A percentile compares a stretch with the other conserved stretches of the same genome.
Evolutionary conservation across 2,329 filamentous ascomycete species (phyloP).

Genomic region (Colletotrichum noveboracense): DNA sequence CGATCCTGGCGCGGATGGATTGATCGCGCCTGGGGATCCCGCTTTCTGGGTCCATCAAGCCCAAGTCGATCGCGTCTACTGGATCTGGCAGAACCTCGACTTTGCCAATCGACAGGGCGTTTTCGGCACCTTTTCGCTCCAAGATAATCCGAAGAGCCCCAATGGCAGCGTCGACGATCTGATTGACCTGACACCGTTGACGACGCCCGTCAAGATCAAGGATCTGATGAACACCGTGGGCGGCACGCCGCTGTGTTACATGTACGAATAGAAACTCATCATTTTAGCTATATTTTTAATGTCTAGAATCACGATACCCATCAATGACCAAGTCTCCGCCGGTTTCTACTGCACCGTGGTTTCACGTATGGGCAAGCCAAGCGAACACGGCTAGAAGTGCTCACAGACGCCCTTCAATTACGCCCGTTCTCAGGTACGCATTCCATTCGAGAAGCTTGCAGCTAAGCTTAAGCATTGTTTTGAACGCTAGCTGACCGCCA

Average conservation of each 20-base stretch:
- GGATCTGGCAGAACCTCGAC: conserved; percentile 54
- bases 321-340: not conserved
- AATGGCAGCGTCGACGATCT: conserved; percentile 47
- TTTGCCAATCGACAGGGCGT: conserved; percentile 41
- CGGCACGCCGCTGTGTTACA: conserved; percentile 47
- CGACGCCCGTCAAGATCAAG: conserved; percentile 36
- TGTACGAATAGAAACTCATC: conserved; percentile 34
- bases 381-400: not conserved
- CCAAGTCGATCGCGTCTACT: conserved; percentile 51
- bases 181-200: conserved; percentile 36
- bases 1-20: conserved; percentile 51
- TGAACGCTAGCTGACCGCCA: not conserved
- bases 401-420: not conserved
- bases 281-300: not conserved
- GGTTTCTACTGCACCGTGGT: not conserved
- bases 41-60: conserved; percentile 52
- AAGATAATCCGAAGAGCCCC: conserved; percentile 42
- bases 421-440: not conserved
- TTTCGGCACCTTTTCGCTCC: conserved; percentile 46
- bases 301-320: not conserved
- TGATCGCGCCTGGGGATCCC: conserved; percentile 48
- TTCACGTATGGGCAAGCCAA: accelerated
- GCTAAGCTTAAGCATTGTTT: not conserved
- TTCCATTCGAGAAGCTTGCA: not conserved
- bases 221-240: conserved; percentile 45